These are phyloP conservation scores for Entamoeba nuttalli DNA, from an alignment of 208 protist genomes.

Conservation along the genomic window DNA sequence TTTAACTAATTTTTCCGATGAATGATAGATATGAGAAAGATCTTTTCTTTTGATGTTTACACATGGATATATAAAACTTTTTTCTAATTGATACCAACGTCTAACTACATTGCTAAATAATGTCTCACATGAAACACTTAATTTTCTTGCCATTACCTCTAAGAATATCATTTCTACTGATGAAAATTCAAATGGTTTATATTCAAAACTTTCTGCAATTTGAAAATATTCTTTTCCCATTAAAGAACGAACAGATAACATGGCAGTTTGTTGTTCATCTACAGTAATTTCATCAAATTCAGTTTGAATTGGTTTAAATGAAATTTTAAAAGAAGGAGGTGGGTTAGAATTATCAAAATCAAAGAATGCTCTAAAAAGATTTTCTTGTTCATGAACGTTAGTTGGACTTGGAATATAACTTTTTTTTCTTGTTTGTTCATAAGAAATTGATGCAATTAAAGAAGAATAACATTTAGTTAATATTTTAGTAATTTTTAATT, in stretches of 20 bases:
- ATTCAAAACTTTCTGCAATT: neutral
- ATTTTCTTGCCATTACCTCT: neutral
- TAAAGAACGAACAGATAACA: neutral
- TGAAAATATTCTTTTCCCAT: neutral
- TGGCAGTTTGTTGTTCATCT: neutral
- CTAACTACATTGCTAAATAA: too few relatives aligned
- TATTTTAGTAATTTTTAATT: neutral
- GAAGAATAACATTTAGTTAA: neutral
- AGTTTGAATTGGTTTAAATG: neutral
- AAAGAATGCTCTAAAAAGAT: neutral
- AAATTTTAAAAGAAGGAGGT: too few relatives aligned
- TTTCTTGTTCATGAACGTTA: neutral
- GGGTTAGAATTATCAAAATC: neutral
- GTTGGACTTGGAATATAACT: too few relatives aligned
- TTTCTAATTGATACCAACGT: too few relatives aligned
- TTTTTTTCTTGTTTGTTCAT: too few relatives aligned
- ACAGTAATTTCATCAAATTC: neutral
- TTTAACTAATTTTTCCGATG: too few relatives aligned
- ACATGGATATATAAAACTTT: too few relatives aligned
- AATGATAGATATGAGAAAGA: too few relatives aligned
- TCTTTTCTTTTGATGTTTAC: too few relatives aligned
- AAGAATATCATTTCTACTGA: neutral
- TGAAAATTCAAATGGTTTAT: neutral
- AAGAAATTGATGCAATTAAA: neutral
- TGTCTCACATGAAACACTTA: too few relatives aligned